Base-by-base conservation (phyloP, 2,329 filamentous ascomycete species). In the Apiospora rasikravindrae region DNA sequence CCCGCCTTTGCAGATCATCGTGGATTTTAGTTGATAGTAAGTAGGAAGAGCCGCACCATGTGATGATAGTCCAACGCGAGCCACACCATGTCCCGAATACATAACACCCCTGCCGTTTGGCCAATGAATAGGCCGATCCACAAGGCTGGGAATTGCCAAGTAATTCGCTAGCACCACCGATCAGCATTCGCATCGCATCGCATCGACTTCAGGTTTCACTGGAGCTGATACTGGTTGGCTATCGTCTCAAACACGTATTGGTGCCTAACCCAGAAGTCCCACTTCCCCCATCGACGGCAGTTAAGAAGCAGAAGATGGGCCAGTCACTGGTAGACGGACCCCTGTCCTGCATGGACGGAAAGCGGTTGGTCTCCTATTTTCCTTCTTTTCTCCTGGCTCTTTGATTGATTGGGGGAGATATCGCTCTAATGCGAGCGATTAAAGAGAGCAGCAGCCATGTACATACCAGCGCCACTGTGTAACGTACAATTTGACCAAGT, bases 61-160 rank as follows among this genome's bases (percentile, higher is more conserved):
- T 33, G 26, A 57, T 26, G 6, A 26, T 57, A 7, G 51, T 14
- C 26, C 51, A 57, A 57, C 26, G 51, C 51, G 53, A 61, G 53
- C 53, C 53, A 37, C 53, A 22, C 6, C 29, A 37, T 53, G 49
- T 14, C 29, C 53, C 53, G 51, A 33, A 57, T 33, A 33, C 51
- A 37, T 37, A 33, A 33, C 51, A 29, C 51, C 51, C 51, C 51
- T 14, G 53, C 29, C 29, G 53, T 61, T 37, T 61, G 53, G 53
- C 53, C 53, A 61, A 37, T 37, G 53, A 26, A 37, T 37, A 37
- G 53, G 53, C 29, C 53, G 53, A 37, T 40, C 53, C 53, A 61
- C 53, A 61, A 61, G 53, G 53, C 53, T 61, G 53, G 53, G 19
- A 61, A 61, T 19, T 37, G 53, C 53, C 53, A 61, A 61, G 53